Percentiles rank a stretch among this genome's conserved stretches.
phyloP scores from a whole-genome alignment of 352 stramenopile species.

The Phytophthora pluvialis region DNA sequence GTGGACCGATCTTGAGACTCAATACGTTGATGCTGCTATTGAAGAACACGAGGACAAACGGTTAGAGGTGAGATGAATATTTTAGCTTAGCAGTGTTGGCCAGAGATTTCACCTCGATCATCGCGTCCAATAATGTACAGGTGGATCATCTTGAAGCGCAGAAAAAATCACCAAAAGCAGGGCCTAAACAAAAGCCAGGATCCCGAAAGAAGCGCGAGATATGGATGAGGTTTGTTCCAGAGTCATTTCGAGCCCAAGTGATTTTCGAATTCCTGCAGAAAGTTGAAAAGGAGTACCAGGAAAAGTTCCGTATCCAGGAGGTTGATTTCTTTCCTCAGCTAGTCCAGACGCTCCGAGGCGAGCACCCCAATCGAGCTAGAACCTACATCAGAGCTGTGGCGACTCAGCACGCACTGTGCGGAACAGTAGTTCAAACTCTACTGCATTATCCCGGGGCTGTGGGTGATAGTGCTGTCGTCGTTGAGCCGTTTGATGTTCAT shows the following conservation, averaged over 20 bases:
- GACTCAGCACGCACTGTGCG: conserved; percentile 46
- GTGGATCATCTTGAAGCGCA: conserved; percentile 11
- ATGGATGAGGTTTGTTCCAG: conserved; percentile 62
- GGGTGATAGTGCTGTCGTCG: conserved; percentile 34
- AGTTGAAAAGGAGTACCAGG: conserved; percentile 44
- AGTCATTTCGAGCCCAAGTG: conserved; percentile 39
- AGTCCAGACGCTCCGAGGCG: conserved; percentile 59
- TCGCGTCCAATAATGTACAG: background rate
- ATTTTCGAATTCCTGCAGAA: conserved; percentile 52
- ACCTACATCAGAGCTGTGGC: conserved; percentile 65
- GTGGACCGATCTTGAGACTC: conserved; percentile 58
- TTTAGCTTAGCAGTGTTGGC: background rate
- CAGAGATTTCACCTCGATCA: background rate
- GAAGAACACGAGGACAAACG: conserved; percentile 49
- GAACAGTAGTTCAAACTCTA: conserved; percentile 46
- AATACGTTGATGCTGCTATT: conserved; percentile 53
- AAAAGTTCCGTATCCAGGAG: conserved; percentile 59
- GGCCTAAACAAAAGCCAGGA: conserved; percentile 20
- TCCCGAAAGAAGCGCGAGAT: conserved; percentile 24
- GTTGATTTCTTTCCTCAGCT: conserved; percentile 70
- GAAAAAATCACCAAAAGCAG: conserved; percentile 32
- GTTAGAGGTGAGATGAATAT: conserved; percentile 35
- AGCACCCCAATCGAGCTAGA: conserved; percentile 60
- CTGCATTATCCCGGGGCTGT: conserved; percentile 47
- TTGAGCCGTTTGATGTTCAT: conserved; percentile 51